Conservation (phyloP, 306 rosid genomes). For the apple (Malus domestica) region ASM211411v1 NC_041795.1:2723501-2724000, state of each 20-base stretch:
- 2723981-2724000: neutral
- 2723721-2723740: neutral
- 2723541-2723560: neutral
- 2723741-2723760: neutral
- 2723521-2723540: neutral
- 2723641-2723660: neutral
- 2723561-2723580: neutral
- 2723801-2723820: constrained; percentile 61
- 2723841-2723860: constrained; percentile 69
- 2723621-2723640: neutral
- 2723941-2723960: neutral
- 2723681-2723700: neutral
- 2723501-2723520: neutral
- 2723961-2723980: neutral
- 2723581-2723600: neutral
- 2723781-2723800: neutral
- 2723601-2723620: neutral
- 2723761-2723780: neutral
- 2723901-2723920: constrained; percentile 3
- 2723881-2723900: constrained; percentile 74
- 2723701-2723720: neutral
- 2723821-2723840: constrained; percentile 93
- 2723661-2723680: neutral
- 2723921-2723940: neutral
- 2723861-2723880: constrained; percentile 84